A percentile compares a stretch with the other conserved stretches of the same genome.
phyloP scores from a whole-genome alignment of 176 grass and related monocot genomes.

The Bromus sterilis region DNA sequence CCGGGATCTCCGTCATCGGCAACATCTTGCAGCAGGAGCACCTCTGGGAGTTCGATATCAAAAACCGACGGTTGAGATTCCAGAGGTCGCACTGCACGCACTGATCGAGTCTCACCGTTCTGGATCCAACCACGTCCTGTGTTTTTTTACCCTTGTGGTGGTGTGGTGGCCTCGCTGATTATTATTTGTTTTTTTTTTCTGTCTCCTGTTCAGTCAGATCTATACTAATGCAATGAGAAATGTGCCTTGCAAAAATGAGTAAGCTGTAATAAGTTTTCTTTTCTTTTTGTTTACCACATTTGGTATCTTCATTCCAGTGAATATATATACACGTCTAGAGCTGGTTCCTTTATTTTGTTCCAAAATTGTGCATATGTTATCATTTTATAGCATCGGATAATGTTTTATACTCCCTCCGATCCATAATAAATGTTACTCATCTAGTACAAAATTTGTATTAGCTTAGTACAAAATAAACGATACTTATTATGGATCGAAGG shows the following conservation, averaged over 20 bases:
- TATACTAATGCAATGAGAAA: slow-evolving; percentile 43
- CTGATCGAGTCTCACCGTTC: not conserved
- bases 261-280: slow-evolving; percentile 35
- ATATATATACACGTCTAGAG: slow-evolving; percentile 12
- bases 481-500: no score
- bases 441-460: no score
- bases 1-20: slow-evolving; percentile 63
- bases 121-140: not conserved
- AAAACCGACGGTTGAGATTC: slow-evolving; percentile 62
- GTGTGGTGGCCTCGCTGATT: slow-evolving; percentile 20
- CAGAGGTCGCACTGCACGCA: slow-evolving; percentile 48
- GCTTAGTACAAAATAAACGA: no score
- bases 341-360: not conserved
- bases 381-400: not conserved
- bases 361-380: not conserved
- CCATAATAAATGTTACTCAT: no score
- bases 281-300: not conserved
- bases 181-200: not conserved
- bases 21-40: slow-evolving; percentile 98
- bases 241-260: slow-evolving; percentile 25
- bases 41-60: slow-evolving; percentile 90
- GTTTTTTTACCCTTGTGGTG: slow-evolving; percentile 21
- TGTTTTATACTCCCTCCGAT: no score
- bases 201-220: slow-evolving; percentile 24
- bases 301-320: slow-evolving; percentile 3